These are phyloP conservation scores for Betula pendula DNA, from an alignment of 306 rosid species.

Conservation along the genomic window DNA sequence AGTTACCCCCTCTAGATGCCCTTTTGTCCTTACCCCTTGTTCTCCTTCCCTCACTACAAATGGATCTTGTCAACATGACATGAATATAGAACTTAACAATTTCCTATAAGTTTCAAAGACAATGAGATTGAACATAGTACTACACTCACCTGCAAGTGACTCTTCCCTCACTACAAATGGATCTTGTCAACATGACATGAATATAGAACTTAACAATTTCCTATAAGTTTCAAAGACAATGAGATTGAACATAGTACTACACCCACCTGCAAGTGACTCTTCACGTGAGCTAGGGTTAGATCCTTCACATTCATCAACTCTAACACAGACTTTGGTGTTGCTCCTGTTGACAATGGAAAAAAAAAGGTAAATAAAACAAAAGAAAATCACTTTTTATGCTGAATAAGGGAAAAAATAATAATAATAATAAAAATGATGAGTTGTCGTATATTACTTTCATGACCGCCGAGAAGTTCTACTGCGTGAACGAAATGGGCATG, in stretches of 20 bases:
- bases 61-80: slow-evolving; percentile 20
- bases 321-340: slow-evolving; percentile 91
- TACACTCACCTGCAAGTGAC: slow-evolving; percentile 95
- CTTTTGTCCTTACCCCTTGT: slow-evolving; percentile 59
- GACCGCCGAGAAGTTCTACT: slow-evolving; percentile 95
- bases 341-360: slow-evolving; percentile 45
- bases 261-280: slow-evolving; percentile 97
- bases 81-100: slow-evolving; percentile 20
- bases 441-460: slow-evolving; percentile 58
- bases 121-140: slow-evolving; percentile 29
- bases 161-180: too few relatives aligned
- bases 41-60: slow-evolving; percentile 43
- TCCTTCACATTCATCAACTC: slow-evolving; percentile 95
- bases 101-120: slow-evolving; percentile 27
- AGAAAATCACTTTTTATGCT: background rate
- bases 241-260: slow-evolving; percentile 33
- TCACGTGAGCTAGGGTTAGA: slow-evolving; percentile 96
- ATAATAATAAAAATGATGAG: background rate
- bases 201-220: slow-evolving; percentile 15
- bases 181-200: too few relatives aligned
- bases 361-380: slow-evolving; percentile 10
- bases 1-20: slow-evolving; percentile 47
- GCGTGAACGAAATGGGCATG: slow-evolving; percentile 93
- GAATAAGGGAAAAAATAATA: background rate
- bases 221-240: slow-evolving; percentile 26